Evolutionary conservation across 257 asterid genomes (phyloP), one percentile per base, ranked within the genome.

Genomic region (Coffea canephora): DNA sequence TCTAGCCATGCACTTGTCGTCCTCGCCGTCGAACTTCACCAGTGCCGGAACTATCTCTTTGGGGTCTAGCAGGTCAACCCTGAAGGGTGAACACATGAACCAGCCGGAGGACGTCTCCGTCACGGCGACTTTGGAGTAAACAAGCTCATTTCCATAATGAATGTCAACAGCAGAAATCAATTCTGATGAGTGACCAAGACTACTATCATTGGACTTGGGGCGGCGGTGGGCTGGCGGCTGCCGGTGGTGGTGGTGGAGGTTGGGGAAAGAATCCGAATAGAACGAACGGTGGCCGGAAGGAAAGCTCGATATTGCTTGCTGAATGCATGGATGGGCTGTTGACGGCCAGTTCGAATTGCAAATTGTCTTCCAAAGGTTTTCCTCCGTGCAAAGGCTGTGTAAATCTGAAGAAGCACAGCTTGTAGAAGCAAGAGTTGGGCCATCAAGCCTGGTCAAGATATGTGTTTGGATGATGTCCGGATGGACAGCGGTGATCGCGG

Each of bases 141-240:
- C 59, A 18, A 89, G 10, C 21, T 81, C 69, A 6, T 81, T 91
- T 15, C 78, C 88, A 77, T 13, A 89, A 81, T 55, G 87, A 5
- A 94, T 83, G 80, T 94, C 98, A 1, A 94, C 94, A 6, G 97
- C 95, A 64, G 97, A 94, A 46, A 92, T 86, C 16, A 90, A 65
- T 68, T 84, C 87, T 0, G 73, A 8, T 10, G 90, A 70, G 23
- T 21, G 71, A 9, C 1, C 1, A 6, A 79, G 7, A 25, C 46
- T 39, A 54, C 2, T 19, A 69, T 69, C 18, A 55, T 19, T 15
- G 36, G 39, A 70, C n/a, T 45, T 45, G 0, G 25, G 65, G 1
- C 66, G 49, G 72, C 54, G 16, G 72, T 4, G 36, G 45, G 71
- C 1, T 34, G 49, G 18, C 8, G 3, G 45, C 9, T 34, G 77